Evolutionary conservation across 163 green algal species (phyloP), one percentile per base, ranked within the genome.

Genomic region (Scenedesmus sp.): DNA sequence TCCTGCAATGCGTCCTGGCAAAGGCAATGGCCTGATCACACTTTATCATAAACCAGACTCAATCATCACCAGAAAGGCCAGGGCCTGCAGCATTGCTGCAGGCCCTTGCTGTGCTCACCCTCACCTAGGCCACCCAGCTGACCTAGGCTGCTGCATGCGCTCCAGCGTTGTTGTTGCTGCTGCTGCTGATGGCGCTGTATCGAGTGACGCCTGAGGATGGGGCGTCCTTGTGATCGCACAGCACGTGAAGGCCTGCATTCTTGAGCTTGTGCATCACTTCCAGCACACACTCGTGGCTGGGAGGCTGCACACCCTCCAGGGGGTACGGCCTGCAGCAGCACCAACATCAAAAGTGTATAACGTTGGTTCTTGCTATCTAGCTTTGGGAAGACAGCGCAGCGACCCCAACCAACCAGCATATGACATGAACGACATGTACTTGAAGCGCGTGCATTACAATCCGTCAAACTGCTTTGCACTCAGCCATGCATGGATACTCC

Each of bases 231-330:
- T 46, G 73, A 70, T 94, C 90, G 67, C 92, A 94, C 18, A 91
- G 85, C 46, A 94, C 92, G 12, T 74, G 66, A 1, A 94, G 26
- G 7, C 92, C 92, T 15, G 84, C 88, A 13, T 12, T 76, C 84
- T 91, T 16, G 3, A 94, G 64, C 82, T 84, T 74, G 12, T 89
- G 66, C 9, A 94, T 74, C 4, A 92, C 92, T 3, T 8, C n/a
- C 18, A n/a, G 20, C 23, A 87, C 66, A 16, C n/a, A 18, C 12
- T 89, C 89, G 1, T 46, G 55, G 10, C 52, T 20, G n/a, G 94
- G 93, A n/a, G 90, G 91, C 18, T 76, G 20, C 70, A 96, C 90
- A 54, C 93, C 94, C 26, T 94, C 88, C 82, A 97, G 81, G 5
- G 95, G 95, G 89, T 97, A 97, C 4, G 70, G 70, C 70, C 70